Evolutionary conservation across 345 rosid species (phyloP), one percentile per base, ranked within the genome.

Genomic region (Raphanus sativus): DNA sequence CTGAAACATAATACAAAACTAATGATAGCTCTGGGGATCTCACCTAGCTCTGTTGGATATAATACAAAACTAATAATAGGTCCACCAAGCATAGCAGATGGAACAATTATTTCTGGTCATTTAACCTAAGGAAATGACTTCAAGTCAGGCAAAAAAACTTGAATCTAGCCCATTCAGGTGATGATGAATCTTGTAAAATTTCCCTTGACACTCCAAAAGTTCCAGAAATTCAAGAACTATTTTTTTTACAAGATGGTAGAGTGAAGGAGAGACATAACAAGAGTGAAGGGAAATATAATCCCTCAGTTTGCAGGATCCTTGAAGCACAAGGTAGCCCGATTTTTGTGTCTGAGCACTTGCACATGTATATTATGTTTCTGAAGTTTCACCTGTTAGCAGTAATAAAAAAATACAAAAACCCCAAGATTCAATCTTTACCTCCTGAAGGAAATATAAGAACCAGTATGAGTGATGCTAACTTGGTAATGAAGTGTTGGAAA

Each of bases 71-170:
- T 96, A 83, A 96, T 89, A 33, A 95, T 86, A 73, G 97, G 81
- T 81, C 98, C 99, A 80, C 89, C 89, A 82, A 82, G 93, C 76
- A 90, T 89, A 70, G 97, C 99, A 1, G 99, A 87, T 56, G 99
- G 99, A 86, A 95, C 85, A 78, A 95, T 90, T 28, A 86, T 86
- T 42, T 67, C 85, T 17, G 88, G 85, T 29, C 82, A 86, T 59
- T 28, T 28, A 28, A 28, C 29, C 29, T 28, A 28, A 28, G 29
- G 29, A 28, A 28, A 28, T 28, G 29, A 28, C 29, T 28, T 28
- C 29, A 28, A 2, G 29, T 28, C 29, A 28, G 29, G 29, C 29
- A 2, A 28, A 28, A 28, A 28, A 28, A 28, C 3, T 28, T 28
- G 29, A 2, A 34, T 45, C 52, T 12, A 45, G 52, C 52, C 52